Evolutionary conservation across 768 basidiomycete species (phyloP).

Genomic region (Cyclocybe cylindracea): DNA sequence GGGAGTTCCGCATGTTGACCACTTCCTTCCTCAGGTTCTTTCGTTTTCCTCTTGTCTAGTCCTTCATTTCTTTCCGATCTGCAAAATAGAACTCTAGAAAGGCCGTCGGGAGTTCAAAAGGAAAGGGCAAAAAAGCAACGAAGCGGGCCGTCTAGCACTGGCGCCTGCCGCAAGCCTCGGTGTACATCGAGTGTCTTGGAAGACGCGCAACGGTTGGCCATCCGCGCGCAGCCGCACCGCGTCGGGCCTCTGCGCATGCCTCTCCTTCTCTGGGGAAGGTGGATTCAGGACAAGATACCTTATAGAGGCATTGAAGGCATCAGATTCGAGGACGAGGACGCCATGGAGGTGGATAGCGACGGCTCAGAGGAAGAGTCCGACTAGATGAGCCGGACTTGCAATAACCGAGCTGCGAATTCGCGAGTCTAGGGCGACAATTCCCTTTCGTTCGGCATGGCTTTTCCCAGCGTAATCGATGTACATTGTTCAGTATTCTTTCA

Average conservation of each 20-base stretch:
- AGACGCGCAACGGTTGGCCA: constrained; percentile 70
- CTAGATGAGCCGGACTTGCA: no score
- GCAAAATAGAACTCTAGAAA: constrained; percentile 25
- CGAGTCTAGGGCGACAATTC: neutral
- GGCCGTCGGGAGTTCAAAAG: constrained; percentile 39
- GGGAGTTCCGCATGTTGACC: constrained; percentile 85
- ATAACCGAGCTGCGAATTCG: no score
- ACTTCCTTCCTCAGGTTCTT: constrained; percentile 67
- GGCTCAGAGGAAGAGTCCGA: constrained; percentile 20
- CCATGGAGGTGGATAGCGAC: constrained; percentile 45
- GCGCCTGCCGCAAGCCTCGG: constrained; percentile 79
- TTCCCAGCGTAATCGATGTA: no score
- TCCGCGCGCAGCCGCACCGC: no score
- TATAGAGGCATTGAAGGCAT: constrained; percentile 65
- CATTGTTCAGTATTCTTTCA: no score
- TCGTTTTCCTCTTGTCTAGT: neutral
- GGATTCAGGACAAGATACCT: constrained; percentile 64
- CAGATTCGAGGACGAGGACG: constrained; percentile 54
- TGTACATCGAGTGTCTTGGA: constrained; percentile 84
- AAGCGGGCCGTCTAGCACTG: constrained; percentile 41
- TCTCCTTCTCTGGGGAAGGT: constrained; percentile 74
- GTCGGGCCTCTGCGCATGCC: constrained; percentile 86
- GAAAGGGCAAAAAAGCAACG: constrained; percentile 35
- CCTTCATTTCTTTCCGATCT: neutral
- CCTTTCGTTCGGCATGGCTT: no score